Evolutionary conservation across 768 basidiomycete genomes (phyloP), one percentile per base, ranked within the genome.

Genomic region (Lactifluus pinguis): DNA sequence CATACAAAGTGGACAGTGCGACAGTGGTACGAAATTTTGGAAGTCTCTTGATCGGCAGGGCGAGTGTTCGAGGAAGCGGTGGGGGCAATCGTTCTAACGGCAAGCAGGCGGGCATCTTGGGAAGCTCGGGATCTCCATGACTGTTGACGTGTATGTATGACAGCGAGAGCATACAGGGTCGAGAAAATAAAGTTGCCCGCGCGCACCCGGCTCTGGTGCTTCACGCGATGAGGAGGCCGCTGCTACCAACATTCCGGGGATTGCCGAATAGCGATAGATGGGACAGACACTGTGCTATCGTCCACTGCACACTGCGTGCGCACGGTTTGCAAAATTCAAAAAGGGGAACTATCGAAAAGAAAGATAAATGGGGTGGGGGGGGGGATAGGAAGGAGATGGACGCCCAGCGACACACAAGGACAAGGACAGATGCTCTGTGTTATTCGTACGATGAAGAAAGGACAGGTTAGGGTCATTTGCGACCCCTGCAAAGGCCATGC

Each of bases 101-200:
- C 65, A 62, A 64, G 45, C 51, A 65, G 25, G 34, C 53, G 39
- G 55, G 66, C 47, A 55, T 65, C 29, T 32, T 66, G 21, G 44
- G 57, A 2, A 44, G 62, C 21, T 60, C 61, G 4, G 62, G 59
- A 7, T 55, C 59, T 5, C 59, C 60, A 11, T 63, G 65, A 15
- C 63, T 59, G 1, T 65, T 60, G 10, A 13, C 50, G 2, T 57
- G 60, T 25, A 19, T 44, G 10, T 57, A 61, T 25, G 44, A 41
- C 8, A 29, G 36, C 15, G 70, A 58, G 67, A 72, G 49, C 73
- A 68, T 55, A 68, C 65, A 29, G 71, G 71, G 42, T 68, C 38
- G 69, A 65, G 39, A 67, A 54, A 38, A 57, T 55, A 44, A 65
- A 69, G 53, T 8, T 6, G 11, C 30, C 38, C n/a, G n/a, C n/a